These are phyloP conservation scores for Daldinia decipiens DNA, from an alignment of 495 filamentous ascomycete species.

Conservation along the genomic window DNA sequence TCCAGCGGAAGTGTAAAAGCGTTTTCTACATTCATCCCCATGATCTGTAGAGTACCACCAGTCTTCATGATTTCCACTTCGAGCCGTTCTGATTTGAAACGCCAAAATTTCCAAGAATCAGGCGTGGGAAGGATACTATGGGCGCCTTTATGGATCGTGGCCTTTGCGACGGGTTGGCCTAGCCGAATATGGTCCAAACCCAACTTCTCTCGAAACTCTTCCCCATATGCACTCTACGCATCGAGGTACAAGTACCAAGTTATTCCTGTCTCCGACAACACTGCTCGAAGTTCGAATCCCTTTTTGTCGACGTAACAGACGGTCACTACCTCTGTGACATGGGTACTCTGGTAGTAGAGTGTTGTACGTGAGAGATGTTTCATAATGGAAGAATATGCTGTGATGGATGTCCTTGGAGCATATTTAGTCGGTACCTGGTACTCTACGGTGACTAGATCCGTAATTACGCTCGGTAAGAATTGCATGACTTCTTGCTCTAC, in stretches of 20 bases:
- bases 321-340: slow-evolving; percentile 49
- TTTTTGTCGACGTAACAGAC: slow-evolving; percentile 45
- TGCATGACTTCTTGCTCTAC: slow-evolving; percentile 35
- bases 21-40: background rate
- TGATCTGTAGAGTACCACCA: background rate
- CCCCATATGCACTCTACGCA: slow-evolving; percentile 31
- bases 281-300: slow-evolving; percentile 50
- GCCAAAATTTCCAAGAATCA: slow-evolving; percentile 21
- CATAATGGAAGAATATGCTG: background rate
- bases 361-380: slow-evolving; percentile 7
- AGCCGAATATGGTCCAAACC: background rate
- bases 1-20: background rate
- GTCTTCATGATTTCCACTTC: background rate
- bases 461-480: slow-evolving; percentile 30
- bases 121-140: background rate
- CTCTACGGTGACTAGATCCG: background rate
- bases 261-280: slow-evolving; percentile 38
- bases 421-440: background rate
- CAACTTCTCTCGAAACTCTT: background rate
- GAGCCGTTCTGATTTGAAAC: slow-evolving; percentile 1
- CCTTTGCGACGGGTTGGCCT: slow-evolving; percentile 37
- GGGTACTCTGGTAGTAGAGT: slow-evolving; percentile 50
- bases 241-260: slow-evolving; percentile 51
- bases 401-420: background rate
- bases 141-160: background rate